Conservation (phyloP, 208 protist species). For the Leishmania arabica region DNA sequence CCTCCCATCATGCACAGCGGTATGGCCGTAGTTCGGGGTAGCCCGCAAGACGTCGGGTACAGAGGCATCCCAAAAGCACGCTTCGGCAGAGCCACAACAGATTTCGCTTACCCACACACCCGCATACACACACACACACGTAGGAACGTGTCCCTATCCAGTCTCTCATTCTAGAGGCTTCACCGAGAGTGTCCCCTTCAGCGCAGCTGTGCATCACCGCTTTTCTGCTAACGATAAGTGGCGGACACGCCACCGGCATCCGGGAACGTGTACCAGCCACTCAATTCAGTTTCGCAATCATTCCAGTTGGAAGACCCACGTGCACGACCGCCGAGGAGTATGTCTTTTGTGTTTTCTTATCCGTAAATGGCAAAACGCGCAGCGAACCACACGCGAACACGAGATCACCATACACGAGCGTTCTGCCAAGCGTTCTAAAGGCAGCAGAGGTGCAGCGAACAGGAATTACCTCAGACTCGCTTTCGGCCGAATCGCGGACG, state of each 20-base stretch:
- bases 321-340: conserved; percentile 67
- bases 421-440: conserved; percentile 8
- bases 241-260: background rate
- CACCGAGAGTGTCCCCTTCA: background rate
- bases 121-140: background rate
- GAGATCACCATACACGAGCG: conserved; percentile 39
- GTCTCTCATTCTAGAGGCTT: background rate
- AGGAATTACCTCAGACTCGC: conserved; percentile 54
- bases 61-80: background rate
- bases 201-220: background rate
- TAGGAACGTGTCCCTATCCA: background rate
- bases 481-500: conserved; percentile 35
- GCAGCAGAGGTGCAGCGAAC: conserved; percentile 49
- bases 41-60: background rate
- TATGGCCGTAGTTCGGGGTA: too few species aligned
- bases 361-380: conserved; percentile 54
- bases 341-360: conserved; percentile 51
- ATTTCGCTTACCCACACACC: background rate
- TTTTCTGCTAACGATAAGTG: background rate
- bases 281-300: conserved; percentile 20
- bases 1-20: background rate
- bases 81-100: background rate
- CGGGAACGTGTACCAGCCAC: background rate
- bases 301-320: conserved; percentile 36
- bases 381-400: conserved; percentile 73